These are phyloP conservation scores for Trichoderma sp. DNA, from an alignment of 2,329 filamentous ascomycete species.

Conservation along the genomic window DNA sequence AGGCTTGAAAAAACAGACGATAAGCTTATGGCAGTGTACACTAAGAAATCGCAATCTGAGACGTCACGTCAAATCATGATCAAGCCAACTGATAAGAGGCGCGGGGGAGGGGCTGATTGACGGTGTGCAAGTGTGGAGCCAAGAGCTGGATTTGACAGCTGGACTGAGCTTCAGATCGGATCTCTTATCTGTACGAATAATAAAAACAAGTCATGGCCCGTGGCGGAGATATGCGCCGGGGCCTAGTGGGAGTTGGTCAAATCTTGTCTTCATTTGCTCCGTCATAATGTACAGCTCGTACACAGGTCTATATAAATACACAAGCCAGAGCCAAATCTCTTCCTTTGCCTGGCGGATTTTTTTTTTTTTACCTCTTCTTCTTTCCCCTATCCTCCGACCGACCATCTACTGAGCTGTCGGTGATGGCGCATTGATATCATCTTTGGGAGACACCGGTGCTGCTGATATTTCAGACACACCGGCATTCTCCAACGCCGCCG, in stretches of 20 bases:
- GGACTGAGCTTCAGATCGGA: background rate
- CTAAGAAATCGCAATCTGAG: background rate
- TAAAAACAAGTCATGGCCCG: background rate
- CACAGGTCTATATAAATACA: slow-evolving; percentile 40
- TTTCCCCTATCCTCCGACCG: background rate
- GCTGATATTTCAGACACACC: slow-evolving; percentile 40
- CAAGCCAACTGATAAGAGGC: background rate
- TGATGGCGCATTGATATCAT: slow-evolving; percentile 15
- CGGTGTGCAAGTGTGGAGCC: slow-evolving; percentile 5
- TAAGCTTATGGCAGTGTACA: background rate
- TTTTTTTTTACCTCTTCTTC: no score
- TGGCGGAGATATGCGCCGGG: background rate
- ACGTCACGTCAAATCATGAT: background rate
- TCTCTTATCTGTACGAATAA: background rate
- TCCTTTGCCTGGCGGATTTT: background rate
- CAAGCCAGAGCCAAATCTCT: slow-evolving; percentile 25
- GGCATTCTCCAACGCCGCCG: slow-evolving; percentile 42
- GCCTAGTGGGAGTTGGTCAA: background rate
- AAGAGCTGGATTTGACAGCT: background rate
- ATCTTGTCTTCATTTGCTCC: slow-evolving; percentile 13
- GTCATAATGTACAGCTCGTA: slow-evolving; percentile 37
- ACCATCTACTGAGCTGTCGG: background rate
- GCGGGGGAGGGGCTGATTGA: slow-evolving; percentile 31
- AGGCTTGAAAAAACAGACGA: background rate
- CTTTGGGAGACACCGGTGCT: slow-evolving; percentile 27